Conservation (phyloP, 2,329 filamentous ascomycete genomes). For the Fusarium sp. region DNA sequence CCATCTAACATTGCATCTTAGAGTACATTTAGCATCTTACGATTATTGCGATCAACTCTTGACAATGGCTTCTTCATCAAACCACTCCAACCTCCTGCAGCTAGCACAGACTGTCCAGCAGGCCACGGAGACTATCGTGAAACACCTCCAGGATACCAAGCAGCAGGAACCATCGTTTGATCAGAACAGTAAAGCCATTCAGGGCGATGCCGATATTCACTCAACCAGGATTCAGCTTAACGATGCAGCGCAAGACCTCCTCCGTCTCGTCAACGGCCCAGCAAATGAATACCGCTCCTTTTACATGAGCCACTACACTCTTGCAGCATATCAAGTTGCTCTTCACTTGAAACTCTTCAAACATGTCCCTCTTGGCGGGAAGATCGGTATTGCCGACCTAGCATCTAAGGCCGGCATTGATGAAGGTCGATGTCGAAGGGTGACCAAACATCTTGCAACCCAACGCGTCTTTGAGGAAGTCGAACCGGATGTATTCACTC, state of each 20-base stretch:
- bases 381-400: not conserved
- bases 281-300: not conserved
- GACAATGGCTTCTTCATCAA: not conserved
- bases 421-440: not conserved
- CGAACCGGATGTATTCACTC: not conserved
- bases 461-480: not conserved
- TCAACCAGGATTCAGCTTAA: not conserved
- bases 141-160: not conserved
- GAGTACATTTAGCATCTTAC: fast-evolving
- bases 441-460: not conserved
- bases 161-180: not conserved
- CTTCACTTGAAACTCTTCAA: not conserved
- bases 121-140: not conserved
- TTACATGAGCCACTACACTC: not conserved
- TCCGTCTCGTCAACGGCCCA: not conserved
- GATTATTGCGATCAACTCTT: fast-evolving
- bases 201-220: not conserved
- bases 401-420: not conserved
- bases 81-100: not conserved
- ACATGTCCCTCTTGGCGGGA: not conserved
- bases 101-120: not conserved
- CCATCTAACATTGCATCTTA: not conserved
- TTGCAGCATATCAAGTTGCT: not conserved
- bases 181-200: not conserved
- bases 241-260: not conserved